These are phyloP conservation scores for Yamadazyma kitorensis DNA, from an alignment of 805 yeast species.

Conservation along the genomic window DNA sequence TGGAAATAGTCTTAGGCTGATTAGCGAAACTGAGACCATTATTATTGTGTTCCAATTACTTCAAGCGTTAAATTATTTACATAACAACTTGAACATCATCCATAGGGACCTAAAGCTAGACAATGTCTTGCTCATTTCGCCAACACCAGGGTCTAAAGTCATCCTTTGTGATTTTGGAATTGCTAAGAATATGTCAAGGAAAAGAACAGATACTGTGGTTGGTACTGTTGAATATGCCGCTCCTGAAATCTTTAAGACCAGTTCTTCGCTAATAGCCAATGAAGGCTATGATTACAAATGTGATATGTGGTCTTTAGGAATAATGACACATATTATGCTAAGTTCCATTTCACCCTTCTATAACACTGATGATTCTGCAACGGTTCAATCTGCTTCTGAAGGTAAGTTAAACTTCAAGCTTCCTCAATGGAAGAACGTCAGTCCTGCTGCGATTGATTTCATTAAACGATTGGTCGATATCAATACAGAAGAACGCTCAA, in stretches of 20 bases:
- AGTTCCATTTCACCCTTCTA: conserved; percentile 67
- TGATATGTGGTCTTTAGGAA: conserved; percentile 71
- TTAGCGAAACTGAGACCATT: conserved; percentile 55
- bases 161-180: conserved; percentile 69
- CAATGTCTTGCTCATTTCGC: conserved; percentile 55
- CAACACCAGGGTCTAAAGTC: conserved; percentile 50
- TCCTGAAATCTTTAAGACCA: conserved; percentile 51
- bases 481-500: conserved; percentile 20
- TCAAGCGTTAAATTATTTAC: conserved; percentile 55
- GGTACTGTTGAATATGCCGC: conserved; percentile 74
- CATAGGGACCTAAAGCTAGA: conserved; percentile 69
- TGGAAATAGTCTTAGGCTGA: conserved; percentile 35
- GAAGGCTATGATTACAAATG: conserved; percentile 54
- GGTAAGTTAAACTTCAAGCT: conserved; percentile 40
- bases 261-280: too few species aligned
- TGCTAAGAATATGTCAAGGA: conserved; percentile 25
- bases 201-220: conserved; percentile 49
- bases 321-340: conserved; percentile 54
- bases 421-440: conserved; percentile 42
- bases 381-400: conserved; percentile 24
- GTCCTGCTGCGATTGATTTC: conserved; percentile 43
- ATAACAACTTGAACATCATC: conserved; percentile 45
- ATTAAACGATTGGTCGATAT: neutral
- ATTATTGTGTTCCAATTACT: conserved; percentile 55
- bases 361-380: conserved; percentile 37